These are phyloP conservation scores for Peziza echinospora DNA, from an alignment of 495 filamentous ascomycete genomes.

Conservation along the genomic window DNA sequence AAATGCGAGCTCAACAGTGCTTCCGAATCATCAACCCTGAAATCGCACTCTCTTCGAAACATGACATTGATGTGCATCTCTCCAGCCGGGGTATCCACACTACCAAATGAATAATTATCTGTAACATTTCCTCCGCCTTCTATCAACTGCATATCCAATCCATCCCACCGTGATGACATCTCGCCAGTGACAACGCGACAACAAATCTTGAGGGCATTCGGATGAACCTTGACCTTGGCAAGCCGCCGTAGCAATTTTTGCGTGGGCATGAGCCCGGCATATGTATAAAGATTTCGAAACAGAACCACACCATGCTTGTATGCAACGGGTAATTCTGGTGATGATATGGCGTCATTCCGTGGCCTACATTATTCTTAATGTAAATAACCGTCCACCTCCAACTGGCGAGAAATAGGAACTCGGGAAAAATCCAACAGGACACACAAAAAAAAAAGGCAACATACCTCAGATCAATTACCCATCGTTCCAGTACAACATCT, in stretches of 20 bases:
- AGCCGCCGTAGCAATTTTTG: slow-evolving; percentile 66
- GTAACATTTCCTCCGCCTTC: slow-evolving; percentile 42
- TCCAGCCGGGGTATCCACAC: slow-evolving; percentile 67
- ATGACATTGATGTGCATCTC: slow-evolving; percentile 58
- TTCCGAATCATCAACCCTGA: slow-evolving; percentile 79
- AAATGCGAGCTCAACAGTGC: slow-evolving; percentile 84
- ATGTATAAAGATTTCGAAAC: slow-evolving; percentile 78
- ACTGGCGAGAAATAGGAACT: too few relatives aligned
- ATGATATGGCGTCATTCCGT: slow-evolving; percentile 7
- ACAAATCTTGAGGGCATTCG: slow-evolving; percentile 44
- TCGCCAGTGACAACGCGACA: slow-evolving; percentile 54
- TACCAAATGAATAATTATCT: slow-evolving; percentile 55
- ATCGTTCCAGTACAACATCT: slow-evolving; percentile 73
- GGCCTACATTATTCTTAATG: not conserved
- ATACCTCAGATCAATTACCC: slow-evolving; percentile 53
- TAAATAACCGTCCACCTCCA: too few relatives aligned
- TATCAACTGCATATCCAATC: slow-evolving; percentile 48
- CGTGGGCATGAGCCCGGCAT: slow-evolving; percentile 60
- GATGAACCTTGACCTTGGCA: slow-evolving; percentile 37
- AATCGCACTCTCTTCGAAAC: slow-evolving; percentile 73
- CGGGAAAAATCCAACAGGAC: too few relatives aligned
- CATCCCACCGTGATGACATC: slow-evolving; percentile 33
- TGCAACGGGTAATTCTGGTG: slow-evolving; percentile 47
- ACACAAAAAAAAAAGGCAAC: slow-evolving; percentile 3
- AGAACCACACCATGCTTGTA: slow-evolving; percentile 93